A percentile compares a stretch with the other conserved stretches of the same genome.
These are phyloP conservation scores for Caloboletus firmus DNA, from an alignment of 1,284 basidiomycete genomes.

Conservation along the genomic window DNA sequence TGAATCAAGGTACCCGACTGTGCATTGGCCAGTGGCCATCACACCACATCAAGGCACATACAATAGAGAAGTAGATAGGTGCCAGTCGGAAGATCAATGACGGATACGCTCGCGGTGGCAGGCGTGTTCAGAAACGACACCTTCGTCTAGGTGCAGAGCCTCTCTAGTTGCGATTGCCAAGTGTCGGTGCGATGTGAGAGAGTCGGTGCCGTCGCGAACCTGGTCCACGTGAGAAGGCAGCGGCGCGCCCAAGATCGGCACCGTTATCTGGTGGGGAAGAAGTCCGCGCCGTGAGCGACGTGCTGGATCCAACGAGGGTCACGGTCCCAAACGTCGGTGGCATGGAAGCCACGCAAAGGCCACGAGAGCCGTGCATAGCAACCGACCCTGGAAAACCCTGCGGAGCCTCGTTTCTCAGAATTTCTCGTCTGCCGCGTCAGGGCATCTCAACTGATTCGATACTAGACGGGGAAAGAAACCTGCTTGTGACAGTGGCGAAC, in stretches of 20 bases:
- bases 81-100: background rate
- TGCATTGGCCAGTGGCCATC: background rate
- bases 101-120: background rate
- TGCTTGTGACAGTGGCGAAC: conserved; percentile 8
- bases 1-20: background rate
- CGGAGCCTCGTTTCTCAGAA: background rate
- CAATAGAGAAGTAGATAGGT: background rate
- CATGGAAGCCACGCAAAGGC: conserved; percentile 28
- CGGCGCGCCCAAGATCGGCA: background rate
- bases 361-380: conserved; percentile 22
- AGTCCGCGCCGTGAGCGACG: background rate
- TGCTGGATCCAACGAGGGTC: conserved; percentile 10
- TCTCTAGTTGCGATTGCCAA: background rate
- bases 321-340: conserved; percentile 7
- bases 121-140: background rate
- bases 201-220: background rate
- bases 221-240: conserved; percentile 3
- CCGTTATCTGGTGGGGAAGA: conserved; percentile 1
- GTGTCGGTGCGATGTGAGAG: conserved; percentile 6
- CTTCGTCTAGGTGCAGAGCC: background rate
- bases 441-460: background rate
- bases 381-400: conserved; percentile 10
- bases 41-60: background rate
- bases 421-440: background rate
- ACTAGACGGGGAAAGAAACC: background rate